Percentiles rank a stretch among this genome's conserved stretches.
Conservation (phyloP, 2,329 filamentous ascomycete species). For the Clonostachys chloroleuca region DNA sequence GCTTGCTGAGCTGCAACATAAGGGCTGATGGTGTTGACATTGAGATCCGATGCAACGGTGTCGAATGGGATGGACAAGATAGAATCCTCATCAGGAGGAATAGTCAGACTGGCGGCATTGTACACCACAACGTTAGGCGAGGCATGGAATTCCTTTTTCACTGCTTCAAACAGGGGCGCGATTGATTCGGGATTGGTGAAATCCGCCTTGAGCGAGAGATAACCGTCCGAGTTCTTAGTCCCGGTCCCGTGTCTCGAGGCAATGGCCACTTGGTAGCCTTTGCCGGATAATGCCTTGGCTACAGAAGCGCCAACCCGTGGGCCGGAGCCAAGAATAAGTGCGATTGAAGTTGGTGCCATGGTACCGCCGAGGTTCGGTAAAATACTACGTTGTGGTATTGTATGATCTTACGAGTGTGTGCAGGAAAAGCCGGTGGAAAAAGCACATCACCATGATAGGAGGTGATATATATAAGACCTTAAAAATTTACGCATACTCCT, state of each 20-base stretch:
- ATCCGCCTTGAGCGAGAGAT: neutral
- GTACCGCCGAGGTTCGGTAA: no score
- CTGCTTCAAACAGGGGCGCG: slow-evolving; percentile 20
- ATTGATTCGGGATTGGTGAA: slow-evolving; percentile 6
- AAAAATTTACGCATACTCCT: no score
- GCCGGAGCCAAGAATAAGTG: slow-evolving; percentile 3
- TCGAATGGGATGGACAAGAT: slow-evolving; percentile 24
- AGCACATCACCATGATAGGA: no score
- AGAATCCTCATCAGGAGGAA: slow-evolving; percentile 20
- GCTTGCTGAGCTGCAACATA: slow-evolving; percentile 34
- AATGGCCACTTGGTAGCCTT: slow-evolving; percentile 2
- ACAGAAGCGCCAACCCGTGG: slow-evolving; percentile 1
- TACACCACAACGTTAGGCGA: slow-evolving; percentile 33
- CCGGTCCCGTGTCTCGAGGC: slow-evolving; percentile 5
- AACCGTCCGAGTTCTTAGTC: neutral
- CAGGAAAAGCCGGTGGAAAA: no score
- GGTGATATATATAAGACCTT: no score
- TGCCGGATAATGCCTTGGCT: neutral
- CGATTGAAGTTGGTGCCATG: neutral
- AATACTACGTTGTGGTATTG: no score
- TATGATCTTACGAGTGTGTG: no score
- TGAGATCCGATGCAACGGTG: slow-evolving; percentile 20
- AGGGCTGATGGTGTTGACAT: slow-evolving; percentile 27
- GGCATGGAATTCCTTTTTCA: slow-evolving; percentile 19
- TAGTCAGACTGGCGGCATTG: slow-evolving; percentile 29